Evolutionary conservation across 257 asterid genomes (phyloP), one percentile per base, ranked within the genome.

Genomic region (Mentha longifolia): DNA sequence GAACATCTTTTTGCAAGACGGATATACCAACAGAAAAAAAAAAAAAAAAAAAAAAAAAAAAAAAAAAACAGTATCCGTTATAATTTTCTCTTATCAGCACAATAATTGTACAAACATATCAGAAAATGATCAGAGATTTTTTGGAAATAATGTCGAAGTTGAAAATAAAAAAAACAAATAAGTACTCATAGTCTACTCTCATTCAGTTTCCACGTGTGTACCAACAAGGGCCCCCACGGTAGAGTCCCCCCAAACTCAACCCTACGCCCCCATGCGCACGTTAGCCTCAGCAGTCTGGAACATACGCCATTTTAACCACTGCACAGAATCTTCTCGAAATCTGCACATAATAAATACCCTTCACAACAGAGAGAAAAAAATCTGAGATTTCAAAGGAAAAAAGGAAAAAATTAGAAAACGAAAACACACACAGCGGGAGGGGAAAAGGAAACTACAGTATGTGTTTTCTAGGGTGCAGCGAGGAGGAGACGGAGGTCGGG

Each of bases 401-500:
- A 56, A 9, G 33, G 59, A 19, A 12, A 59, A 59, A 12, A 7
- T 16, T 59, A 46, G 46, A 13, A 28, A 54, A 9, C 8, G 31
- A 25, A 41, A 11, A 2, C 5, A 9, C 73, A 43, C 70, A 10
- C 62, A 41, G 55, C 62, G 14, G 49, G 57, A 69, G 74, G 72
- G 46, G 70, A 17, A 35, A 37, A 22, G 25, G 25, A 22, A 22
- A 22, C 25, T 22, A 22, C 25, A 22, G 33, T 42, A 84, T 84
- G 89, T 78, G 83, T 58, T 49, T 77, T 7, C 9, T 79, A 10
- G 80, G 84, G 11, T 89, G 96, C 68, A 74, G 58, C 14, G 76
- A 80, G 75, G 86, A 80, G 73, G 89, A 89, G 55, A 80, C 70
- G 72, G 92, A 86, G 79, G 39, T 86, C 1, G 82, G 85, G 42